Percentiles rank a stretch among this genome's conserved stretches.
phyloP scores from a whole-genome alignment of 163 green algal genomes.

The Chloromonas sp. region DNA sequence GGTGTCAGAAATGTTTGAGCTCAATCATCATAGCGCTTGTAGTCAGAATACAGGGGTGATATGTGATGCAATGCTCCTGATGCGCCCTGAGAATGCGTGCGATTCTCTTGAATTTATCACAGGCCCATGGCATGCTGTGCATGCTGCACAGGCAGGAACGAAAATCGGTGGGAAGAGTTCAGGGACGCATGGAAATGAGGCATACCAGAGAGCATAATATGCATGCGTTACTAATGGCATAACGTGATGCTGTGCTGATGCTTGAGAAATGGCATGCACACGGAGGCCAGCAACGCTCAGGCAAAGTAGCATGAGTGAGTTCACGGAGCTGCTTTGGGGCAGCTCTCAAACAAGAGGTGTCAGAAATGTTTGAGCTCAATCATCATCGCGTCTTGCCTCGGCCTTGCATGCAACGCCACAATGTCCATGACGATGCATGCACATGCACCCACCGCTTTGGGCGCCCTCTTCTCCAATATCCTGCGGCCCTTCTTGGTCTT shows the following conservation, averaged over 20 bases:
- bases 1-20: slow-evolving; percentile 35
- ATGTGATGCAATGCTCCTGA: no score
- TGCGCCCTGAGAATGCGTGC: no score
- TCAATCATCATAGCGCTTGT: slow-evolving; percentile 28
- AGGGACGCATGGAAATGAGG: slow-evolving; percentile 40
- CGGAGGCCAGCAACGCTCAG: not conserved
- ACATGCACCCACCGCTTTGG: slow-evolving; percentile 70
- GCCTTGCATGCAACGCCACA: not conserved
- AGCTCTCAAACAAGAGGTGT: slow-evolving; percentile 46
- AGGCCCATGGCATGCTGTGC: not conserved
- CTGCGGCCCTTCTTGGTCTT: slow-evolving; percentile 71
- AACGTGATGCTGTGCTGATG: no score
- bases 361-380: slow-evolving; percentile 27
- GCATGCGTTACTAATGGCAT: not conserved
- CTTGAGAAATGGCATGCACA: not conserved
- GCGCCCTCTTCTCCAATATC: slow-evolving; percentile 61
- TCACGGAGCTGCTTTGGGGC: slow-evolving; percentile 17
- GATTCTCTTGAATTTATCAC: not conserved
- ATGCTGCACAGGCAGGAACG: not conserved
- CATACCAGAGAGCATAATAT: slow-evolving; percentile 26
- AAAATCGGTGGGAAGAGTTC: not conserved
- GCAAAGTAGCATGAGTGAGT: slow-evolving; percentile 17
- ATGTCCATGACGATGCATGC: not conserved
- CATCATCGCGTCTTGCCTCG: slow-evolving; percentile 20
- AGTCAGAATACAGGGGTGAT: not conserved